Base-by-base conservation (phyloP, 768 basidiomycete species). In the Agrocybe chaxingu region DNA sequence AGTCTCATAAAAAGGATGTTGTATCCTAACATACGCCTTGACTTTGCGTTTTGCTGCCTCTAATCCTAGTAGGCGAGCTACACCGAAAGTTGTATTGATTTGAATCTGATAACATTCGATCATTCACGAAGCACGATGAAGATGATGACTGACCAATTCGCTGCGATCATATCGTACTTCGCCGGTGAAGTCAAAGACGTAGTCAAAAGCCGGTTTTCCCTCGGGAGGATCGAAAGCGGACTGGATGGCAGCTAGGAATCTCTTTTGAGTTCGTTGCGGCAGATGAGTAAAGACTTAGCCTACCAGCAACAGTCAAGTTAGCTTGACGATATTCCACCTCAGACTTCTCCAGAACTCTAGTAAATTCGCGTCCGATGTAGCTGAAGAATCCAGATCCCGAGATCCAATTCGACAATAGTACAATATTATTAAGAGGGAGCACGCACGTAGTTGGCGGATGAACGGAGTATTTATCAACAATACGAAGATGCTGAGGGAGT, bases 151-250 rank as follows among this genome's bases (percentile, higher is more conserved):
- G 63, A 88, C 89, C 75, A 83, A 71, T 65, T 91, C 89, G 30
- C 81, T 79, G 42, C 89, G 80, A 66, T 91, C 89, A 58, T 79
- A 78, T 48, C 80, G 79, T 50, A 89, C 72, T 66, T 93, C 91
- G 38, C 92, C 92, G 2, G 88, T 87, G 57, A 86, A 81, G 70
- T 94, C 92, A 65, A 92, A 92, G 16, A 93, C 87, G 66, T 87
- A 86, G 50, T 84, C 75, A 66, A 85, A 94, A 3, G 84, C 75
- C n/a, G 76, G 66, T 55, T 80, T 71, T 47, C 87, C 89, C 52
- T 80, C 78, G 1, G 84, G 79, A 7, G 89, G 85, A 50, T 88
- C 85, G 56, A 90, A 93, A 31, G 75, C 74, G 13, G 83, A 73
- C 36, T 80, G 70, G 45, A 94, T 83, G 16, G 79, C 81, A 34